Percentiles rank a stretch among this genome's conserved stretches.
Evolutionary conservation across 2,329 filamentous ascomycete species (phyloP).

Genomic region (Cladosporium sp.): DNA sequence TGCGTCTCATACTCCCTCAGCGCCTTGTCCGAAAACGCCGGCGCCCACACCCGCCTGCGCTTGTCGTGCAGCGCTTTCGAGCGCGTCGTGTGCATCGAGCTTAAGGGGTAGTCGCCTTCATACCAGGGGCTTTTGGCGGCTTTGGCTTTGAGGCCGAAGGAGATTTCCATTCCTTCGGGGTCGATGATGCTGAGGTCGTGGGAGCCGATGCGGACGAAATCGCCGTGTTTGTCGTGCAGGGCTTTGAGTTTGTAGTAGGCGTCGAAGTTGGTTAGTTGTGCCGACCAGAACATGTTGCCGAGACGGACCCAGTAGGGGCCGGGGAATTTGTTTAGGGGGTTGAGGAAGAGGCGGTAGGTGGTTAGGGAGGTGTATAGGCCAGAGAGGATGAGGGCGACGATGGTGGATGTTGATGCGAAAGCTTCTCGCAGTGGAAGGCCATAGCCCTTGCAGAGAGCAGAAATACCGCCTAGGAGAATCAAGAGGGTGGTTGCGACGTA

Average conservation of each 20-base stretch:
- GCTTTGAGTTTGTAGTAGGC: conserved; percentile 30
- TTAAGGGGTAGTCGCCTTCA: conserved; percentile 34
- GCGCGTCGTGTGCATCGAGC: conserved; percentile 43
- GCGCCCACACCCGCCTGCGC: conserved; percentile 43
- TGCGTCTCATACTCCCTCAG: conserved; percentile 45
- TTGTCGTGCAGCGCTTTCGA: conserved; percentile 40
- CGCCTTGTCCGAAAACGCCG: conserved; percentile 44
- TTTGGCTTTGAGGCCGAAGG: conserved; percentile 41
- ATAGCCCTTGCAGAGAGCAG: conserved; percentile 24
- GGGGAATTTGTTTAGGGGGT: conserved; percentile 38
- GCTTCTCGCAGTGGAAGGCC: conserved; percentile 20
- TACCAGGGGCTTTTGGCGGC: conserved; percentile 48
- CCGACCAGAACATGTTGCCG: conserved; percentile 34
- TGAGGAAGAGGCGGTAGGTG: conserved; percentile 39
- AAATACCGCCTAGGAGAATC: conserved; percentile 20
- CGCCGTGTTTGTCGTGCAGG: conserved; percentile 39
- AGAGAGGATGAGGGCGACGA: conserved; percentile 25
- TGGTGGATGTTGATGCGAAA: conserved; percentile 16
- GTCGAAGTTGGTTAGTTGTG: conserved; percentile 28
- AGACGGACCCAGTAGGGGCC: conserved; percentile 39
- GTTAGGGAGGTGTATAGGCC: conserved; percentile 37
- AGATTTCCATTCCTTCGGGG: conserved; percentile 38
- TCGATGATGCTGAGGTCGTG: conserved; percentile 40
- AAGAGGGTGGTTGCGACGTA: conserved; percentile 29
- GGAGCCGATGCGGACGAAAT: conserved; percentile 39